These are phyloP conservation scores for Agaricus blazei DNA, from an alignment of 768 basidiomycete genomes.

Conservation along the genomic window DNA sequence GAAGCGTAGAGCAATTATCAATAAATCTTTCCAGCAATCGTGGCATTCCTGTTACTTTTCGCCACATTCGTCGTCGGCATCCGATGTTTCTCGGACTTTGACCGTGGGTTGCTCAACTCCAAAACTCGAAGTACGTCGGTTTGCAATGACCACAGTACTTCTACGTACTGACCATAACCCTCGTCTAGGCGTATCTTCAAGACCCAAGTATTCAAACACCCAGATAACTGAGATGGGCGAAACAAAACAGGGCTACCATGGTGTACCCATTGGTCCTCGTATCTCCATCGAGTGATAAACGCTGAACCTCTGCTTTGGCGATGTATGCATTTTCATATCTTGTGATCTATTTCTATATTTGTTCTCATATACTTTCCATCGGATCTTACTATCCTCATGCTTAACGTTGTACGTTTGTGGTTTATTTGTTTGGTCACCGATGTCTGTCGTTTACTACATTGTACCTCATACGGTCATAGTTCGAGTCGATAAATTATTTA, in stretches of 20 bases:
- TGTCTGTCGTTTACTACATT: no score
- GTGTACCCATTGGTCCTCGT: slow-evolving; percentile 52
- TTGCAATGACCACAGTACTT: slow-evolving; percentile 2
- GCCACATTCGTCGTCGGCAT: slow-evolving; percentile 73
- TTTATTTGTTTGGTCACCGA: no score
- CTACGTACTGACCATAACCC: slow-evolving; percentile 17
- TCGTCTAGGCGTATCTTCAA: slow-evolving; percentile 41
- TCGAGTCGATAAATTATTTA: no score
- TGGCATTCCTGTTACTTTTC: slow-evolving; percentile 70
- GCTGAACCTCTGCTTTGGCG: neutral
- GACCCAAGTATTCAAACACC: slow-evolving; percentile 37
- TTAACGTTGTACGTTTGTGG: no score
- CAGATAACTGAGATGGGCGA: slow-evolving; percentile 41
- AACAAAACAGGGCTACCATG: slow-evolving; percentile 43
- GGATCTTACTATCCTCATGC: no score
- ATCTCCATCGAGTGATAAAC: slow-evolving; percentile 68
- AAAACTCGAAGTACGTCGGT: slow-evolving; percentile 70
- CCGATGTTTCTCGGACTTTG: slow-evolving; percentile 78
- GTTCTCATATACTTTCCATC: no score
- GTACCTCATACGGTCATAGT: no score
- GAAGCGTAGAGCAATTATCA: neutral
- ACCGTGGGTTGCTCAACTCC: slow-evolving; percentile 67
- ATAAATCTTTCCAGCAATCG: slow-evolving; percentile 45
- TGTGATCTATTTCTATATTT: no score
- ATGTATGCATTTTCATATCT: neutral